phyloP scores from a whole-genome alignment of 495 filamentous ascomycete genomes.

The Podospora didyma region DNA sequence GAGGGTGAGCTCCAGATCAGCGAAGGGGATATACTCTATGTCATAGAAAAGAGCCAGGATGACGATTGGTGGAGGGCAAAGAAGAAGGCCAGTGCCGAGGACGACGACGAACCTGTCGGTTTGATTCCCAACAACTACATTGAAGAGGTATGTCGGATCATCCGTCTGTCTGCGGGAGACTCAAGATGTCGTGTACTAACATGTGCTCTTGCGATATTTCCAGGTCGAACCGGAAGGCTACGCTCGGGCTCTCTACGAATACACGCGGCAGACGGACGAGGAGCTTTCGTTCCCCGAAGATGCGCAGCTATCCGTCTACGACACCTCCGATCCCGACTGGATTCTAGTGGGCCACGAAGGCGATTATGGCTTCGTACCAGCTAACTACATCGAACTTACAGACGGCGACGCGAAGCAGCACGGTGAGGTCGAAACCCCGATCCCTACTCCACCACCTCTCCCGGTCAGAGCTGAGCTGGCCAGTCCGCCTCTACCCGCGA shows the following conservation, averaged over 20 bases:
- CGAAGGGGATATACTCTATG: constrained; percentile 88
- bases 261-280: constrained; percentile 94
- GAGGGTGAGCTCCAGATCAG: constrained; percentile 81
- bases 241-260: constrained; percentile 91
- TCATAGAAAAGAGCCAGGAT: constrained; percentile 83
- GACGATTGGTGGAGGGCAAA: constrained; percentile 99
- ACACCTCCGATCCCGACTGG: constrained; percentile 93
- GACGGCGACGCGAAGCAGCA: constrained; percentile 26
- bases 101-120: constrained; percentile 92
- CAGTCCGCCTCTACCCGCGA: constrained; percentile 33
- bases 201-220: neutral
- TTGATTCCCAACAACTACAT: constrained; percentile 95
- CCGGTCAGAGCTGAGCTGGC: constrained; percentile 27
- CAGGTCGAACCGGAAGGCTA: constrained; percentile 68
- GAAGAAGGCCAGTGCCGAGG: constrained; percentile 87
- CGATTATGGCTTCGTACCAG: constrained; percentile 93
- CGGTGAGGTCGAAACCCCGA: constrained; percentile 15
- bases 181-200: neutral
- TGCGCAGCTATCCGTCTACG: constrained; percentile 76
- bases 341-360: constrained; percentile 80
- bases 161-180: neutral
- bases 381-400: constrained; percentile 85
- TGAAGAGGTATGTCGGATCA: constrained; percentile 69
- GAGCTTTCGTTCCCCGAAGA: constrained; percentile 96
- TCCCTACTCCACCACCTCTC: constrained; percentile 26